These are phyloP conservation scores for Panus rudis DNA, from an alignment of 768 basidiomycete species.

Conservation along the genomic window DNA sequence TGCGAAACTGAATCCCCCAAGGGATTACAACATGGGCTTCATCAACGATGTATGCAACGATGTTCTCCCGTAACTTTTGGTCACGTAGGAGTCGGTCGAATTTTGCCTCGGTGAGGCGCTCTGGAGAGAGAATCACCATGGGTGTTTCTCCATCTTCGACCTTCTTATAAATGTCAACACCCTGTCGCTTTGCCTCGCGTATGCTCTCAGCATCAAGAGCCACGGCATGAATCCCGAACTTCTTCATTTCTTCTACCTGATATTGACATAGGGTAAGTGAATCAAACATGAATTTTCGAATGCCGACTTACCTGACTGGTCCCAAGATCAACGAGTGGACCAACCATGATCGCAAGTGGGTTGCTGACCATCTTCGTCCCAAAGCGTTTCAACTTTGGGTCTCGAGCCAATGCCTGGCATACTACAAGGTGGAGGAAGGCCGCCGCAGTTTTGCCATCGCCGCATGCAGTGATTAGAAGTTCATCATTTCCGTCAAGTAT, in stretches of 20 bases:
- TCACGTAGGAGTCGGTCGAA: too few relatives aligned
- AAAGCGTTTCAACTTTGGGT: too few relatives aligned
- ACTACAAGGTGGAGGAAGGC: too few relatives aligned
- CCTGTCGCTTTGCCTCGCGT: neutral
- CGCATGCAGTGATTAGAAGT: constrained; percentile 1
- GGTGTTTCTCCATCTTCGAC: neutral
- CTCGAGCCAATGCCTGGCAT: neutral
- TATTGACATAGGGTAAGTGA: too few relatives aligned
- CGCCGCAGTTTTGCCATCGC: constrained; percentile 6
- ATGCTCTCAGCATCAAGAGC: constrained; percentile 2
- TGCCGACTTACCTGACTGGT: constrained; percentile 8
- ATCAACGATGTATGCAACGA: too few relatives aligned
- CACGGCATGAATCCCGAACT: neutral
- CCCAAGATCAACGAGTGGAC: constrained; percentile 8
- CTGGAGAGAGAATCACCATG: constrained; percentile 2
- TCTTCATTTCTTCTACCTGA: constrained; percentile 6
- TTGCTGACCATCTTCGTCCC: too few relatives aligned
- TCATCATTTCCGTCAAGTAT: neutral
- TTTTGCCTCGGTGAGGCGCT: too few relatives aligned
- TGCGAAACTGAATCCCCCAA: constrained; percentile 3
- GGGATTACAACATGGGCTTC: constrained; percentile 6
- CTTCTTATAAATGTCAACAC: neutral
- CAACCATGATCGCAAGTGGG: constrained; percentile 5
- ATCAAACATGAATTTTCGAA: too few relatives aligned
- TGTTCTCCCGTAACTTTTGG: too few relatives aligned